Percentiles rank a stretch among this genome's conserved stretches.
phyloP scores from a whole-genome alignment of 257 asterid species.

The Penstemon newberryi region DNA sequence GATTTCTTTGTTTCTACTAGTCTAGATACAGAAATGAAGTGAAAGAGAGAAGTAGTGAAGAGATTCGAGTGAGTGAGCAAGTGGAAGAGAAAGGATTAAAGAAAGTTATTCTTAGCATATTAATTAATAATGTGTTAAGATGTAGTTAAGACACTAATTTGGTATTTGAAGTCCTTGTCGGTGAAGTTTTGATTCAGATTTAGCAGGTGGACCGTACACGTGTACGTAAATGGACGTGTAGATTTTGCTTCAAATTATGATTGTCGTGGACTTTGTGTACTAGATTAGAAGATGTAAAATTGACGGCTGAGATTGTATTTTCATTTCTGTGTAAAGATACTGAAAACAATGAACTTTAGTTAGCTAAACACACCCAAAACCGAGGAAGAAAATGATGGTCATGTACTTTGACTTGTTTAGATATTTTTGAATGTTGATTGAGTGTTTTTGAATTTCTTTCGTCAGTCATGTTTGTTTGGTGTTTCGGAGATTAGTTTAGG shows the following conservation, averaged over 20 bases:
- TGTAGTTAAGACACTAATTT: slow-evolving; percentile 25
- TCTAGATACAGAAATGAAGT: background rate
- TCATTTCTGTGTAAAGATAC: too few species aligned
- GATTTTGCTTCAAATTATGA: slow-evolving; percentile 1
- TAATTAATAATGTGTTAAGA: slow-evolving; percentile 15
- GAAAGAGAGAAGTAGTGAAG: slow-evolving; percentile 28
- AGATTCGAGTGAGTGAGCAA: slow-evolving; percentile 38
- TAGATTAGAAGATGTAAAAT: too few species aligned
- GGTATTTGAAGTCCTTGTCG: slow-evolving; percentile 33
- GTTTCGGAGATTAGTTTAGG: too few species aligned
- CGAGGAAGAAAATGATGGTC: too few species aligned
- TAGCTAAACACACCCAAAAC: too few species aligned
- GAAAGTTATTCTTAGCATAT: slow-evolving; percentile 28
- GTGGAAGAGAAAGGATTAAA: slow-evolving; percentile 30
- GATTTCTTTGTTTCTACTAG: background rate
- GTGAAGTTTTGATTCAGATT: slow-evolving; percentile 15
- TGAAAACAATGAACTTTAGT: too few species aligned
- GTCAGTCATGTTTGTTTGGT: too few species aligned
- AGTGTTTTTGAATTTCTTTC: too few species aligned
- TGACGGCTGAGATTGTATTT: too few species aligned
- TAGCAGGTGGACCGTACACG: slow-evolving; percentile 26
- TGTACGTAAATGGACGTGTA: slow-evolving; percentile 11
- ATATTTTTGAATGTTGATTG: too few species aligned
- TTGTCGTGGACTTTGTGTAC: too few species aligned
- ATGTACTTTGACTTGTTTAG: too few species aligned